A percentile compares a stretch with the other conserved stretches of the same genome.
phyloP scores from a whole-genome alignment of 163 green algal genomes.

The Scenedesmus sp. region DNA sequence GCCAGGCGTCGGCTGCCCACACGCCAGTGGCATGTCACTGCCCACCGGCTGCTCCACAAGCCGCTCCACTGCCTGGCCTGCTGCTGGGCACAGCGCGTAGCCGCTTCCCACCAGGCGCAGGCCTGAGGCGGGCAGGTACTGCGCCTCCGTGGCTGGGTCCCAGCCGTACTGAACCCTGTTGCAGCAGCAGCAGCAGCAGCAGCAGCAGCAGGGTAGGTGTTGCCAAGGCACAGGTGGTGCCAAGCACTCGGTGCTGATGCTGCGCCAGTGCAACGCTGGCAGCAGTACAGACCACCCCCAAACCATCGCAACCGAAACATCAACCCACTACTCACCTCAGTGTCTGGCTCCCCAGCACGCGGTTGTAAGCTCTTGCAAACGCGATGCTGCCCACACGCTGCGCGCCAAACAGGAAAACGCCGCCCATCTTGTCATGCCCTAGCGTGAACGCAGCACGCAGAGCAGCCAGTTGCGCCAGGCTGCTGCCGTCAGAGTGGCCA shows the following conservation, averaged over 20 bases:
- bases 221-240: background rate
- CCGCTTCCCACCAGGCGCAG: background rate
- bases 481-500: slow-evolving; percentile 15
- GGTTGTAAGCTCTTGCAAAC: slow-evolving; percentile 7
- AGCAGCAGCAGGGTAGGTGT: background rate
- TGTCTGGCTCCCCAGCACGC: background rate
- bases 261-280: background rate
- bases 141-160: background rate
- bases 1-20: background rate
- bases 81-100: background rate
- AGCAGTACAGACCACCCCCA: background rate
- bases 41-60: background rate
- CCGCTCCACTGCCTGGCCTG: background rate
- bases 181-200: background rate
- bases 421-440: background rate
- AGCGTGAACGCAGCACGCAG: background rate
- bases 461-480: slow-evolving; percentile 2
- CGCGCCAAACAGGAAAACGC: slow-evolving; percentile 20
- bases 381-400: background rate
- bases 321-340: background rate
- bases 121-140: background rate
- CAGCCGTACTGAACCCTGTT: slow-evolving; percentile 6
- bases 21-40: background rate
- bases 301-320: background rate
- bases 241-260: background rate